A percentile compares a stretch with the other conserved stretches of the same genome.
Evolutionary conservation across 371 early-diverging fungal genomes (phyloP).

Genomic region (Amoeboaphelidium occidentale): DNA sequence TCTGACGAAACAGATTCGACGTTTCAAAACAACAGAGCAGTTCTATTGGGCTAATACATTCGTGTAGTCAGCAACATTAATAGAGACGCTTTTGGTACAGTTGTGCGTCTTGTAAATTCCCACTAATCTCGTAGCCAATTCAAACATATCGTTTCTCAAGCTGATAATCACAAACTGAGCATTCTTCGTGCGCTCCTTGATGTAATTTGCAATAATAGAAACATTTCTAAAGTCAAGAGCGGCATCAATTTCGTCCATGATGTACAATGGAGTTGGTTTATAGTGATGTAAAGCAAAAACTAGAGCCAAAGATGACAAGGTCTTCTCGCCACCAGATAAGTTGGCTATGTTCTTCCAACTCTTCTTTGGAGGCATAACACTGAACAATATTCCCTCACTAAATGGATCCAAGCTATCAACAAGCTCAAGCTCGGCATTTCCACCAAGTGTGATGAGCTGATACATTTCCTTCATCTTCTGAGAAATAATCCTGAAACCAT

Average conservation of each 20-base stretch:
- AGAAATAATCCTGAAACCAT: constrained; percentile 82
- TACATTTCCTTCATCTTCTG: constrained; percentile 97
- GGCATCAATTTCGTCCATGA: constrained; percentile 99
- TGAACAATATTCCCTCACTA: constrained; percentile 94
- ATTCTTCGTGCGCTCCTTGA: constrained; percentile 88
- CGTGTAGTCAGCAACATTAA: no score
- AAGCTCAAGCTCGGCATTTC: constrained; percentile 98
- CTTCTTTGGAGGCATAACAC: constrained; percentile 99
- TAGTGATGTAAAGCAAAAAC: constrained; percentile 99
- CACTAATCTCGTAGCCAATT: constrained; percentile 87
- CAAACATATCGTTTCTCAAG: constrained; percentile 99
- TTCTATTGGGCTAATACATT: no score
- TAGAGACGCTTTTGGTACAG: constrained; percentile 1
- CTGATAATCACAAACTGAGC: constrained; percentile 99
- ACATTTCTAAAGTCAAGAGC: constrained; percentile 99
- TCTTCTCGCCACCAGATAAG: constrained; percentile 99
- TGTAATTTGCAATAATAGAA: constrained; percentile 96
- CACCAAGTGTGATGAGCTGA: constrained; percentile 97
- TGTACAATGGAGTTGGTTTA: constrained; percentile 97
- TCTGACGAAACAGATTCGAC: no score
- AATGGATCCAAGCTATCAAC: constrained; percentile 98
- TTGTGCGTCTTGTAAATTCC: constrained; percentile 81
- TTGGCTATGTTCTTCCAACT: constrained; percentile 99
- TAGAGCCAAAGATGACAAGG: constrained; percentile 88
- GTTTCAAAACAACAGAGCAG: no score